Conservation (phyloP, 495 filamentous ascomycete genomes). For the Extremus antarcticus region DNA sequence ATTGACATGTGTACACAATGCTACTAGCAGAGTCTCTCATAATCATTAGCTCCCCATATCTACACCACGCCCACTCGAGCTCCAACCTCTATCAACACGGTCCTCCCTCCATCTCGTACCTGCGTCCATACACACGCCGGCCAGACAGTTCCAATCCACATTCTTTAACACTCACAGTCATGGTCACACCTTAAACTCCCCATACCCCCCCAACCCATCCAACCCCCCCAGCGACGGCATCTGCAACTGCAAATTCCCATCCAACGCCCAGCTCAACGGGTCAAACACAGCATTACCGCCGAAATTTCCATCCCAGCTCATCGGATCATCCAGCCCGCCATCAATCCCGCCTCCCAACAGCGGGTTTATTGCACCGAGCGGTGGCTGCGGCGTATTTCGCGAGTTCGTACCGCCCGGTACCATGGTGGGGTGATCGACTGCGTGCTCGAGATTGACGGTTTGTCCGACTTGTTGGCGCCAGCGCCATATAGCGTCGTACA, state of each 20-base stretch:
- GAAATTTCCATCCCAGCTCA: conserved; percentile 48
- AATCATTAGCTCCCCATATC: too few species aligned
- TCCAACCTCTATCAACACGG: too few species aligned
- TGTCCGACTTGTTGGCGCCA: conserved; percentile 46
- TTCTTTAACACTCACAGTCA: too few species aligned
- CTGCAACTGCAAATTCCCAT: conserved; percentile 58
- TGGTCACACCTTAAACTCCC: not conserved
- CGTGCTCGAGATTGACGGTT: conserved; percentile 13
- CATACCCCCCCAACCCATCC: conserved; percentile 2
- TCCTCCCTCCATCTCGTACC: too few species aligned
- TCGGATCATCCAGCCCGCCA: conserved; percentile 7
- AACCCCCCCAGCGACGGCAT: conserved; percentile 27
- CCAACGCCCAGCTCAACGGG: conserved; percentile 81
- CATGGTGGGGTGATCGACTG: conserved; percentile 15
- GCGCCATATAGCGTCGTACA: conserved; percentile 87
- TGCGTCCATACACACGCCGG: too few species aligned
- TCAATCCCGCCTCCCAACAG: conserved; percentile 17
- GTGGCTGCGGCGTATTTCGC: conserved; percentile 15
- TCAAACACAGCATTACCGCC: conserved; percentile 59
- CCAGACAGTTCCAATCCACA: too few species aligned
- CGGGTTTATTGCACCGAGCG: not conserved
- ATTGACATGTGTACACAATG: too few species aligned
- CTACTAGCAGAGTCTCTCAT: too few species aligned
- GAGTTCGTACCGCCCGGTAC: conserved; percentile 7
- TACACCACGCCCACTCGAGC: too few species aligned